These are phyloP conservation scores for Pelargonium australe DNA, from an alignment of 441 rosid genomes.

Conservation along the genomic window DNA sequence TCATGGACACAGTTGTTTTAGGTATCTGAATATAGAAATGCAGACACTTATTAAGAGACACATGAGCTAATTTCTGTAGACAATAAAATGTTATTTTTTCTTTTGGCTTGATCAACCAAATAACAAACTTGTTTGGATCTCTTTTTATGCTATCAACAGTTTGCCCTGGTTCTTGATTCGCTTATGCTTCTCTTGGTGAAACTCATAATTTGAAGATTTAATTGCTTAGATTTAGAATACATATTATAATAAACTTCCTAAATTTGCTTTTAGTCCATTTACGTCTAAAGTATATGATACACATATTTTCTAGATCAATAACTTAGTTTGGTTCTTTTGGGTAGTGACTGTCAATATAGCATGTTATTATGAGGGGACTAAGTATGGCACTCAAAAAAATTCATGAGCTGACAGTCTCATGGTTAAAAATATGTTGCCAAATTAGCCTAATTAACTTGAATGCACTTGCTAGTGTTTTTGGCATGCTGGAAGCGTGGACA, in stretches of 20 bases:
- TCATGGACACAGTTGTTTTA: not conserved
- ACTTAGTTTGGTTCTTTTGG: not conserved
- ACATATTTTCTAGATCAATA: not conserved
- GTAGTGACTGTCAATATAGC: not conserved
- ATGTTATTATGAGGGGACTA: not conserved
- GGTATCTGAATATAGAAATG: not conserved
- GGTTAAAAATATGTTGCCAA: no score
- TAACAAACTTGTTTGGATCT: not conserved
- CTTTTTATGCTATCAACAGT: not conserved
- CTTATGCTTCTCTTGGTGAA: not conserved
- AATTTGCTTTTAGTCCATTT: not conserved
- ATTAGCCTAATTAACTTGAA: constrained; percentile 5
- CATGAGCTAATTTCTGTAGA: not conserved
- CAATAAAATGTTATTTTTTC: not conserved
- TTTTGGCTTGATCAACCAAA: not conserved
- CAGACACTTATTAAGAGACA: not conserved
- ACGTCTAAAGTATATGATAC: not conserved
- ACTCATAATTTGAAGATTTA: not conserved
- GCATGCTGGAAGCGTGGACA: not conserved
- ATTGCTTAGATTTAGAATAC: constrained; percentile 2
- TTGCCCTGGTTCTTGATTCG: not conserved
- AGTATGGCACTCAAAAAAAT: not conserved
- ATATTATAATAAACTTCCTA: not conserved
- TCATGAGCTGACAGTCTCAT: not conserved
- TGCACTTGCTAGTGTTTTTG: constrained; percentile 10